Conservation (phyloP, 176 grass and related monocot genomes). For the Neostapfia colusana region DNA sequence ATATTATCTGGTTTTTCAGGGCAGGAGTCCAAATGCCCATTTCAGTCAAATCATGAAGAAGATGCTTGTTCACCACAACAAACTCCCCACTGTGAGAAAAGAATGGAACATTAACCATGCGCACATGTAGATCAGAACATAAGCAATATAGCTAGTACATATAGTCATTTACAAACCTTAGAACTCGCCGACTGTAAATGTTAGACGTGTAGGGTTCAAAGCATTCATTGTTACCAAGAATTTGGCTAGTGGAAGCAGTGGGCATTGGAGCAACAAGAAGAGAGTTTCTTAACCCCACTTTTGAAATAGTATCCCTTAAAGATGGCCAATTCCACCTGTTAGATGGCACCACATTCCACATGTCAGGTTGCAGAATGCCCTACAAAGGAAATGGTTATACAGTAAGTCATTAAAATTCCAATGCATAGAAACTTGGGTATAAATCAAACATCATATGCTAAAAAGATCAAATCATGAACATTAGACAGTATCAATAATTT, state of each 20-base stretch:
- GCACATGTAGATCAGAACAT: background rate
- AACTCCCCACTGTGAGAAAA: conserved; percentile 73
- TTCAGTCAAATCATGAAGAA: conserved; percentile 95
- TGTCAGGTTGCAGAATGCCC: conserved; percentile 96
- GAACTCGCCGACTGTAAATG: conserved; percentile 31
- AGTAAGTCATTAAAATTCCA: no score
- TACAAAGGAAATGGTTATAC: conserved; percentile 21
- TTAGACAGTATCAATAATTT: no score
- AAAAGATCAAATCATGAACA: no score
- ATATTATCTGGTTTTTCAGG: conserved; percentile 94
- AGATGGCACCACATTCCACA: conserved; percentile 87
- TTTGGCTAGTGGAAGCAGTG: conserved; percentile 95
- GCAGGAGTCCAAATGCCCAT: conserved; percentile 85
- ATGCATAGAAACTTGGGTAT: no score
- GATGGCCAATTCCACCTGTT: conserved; percentile 75
- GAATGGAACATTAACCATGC: conserved; percentile 18
- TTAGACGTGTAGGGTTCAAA: conserved; percentile 34
- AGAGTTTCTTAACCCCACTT: conserved; percentile 85
- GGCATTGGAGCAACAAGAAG: conserved; percentile 97
- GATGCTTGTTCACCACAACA: conserved; percentile 97
- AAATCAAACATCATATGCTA: no score
- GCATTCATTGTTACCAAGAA: conserved; percentile 93
- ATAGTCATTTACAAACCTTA: conserved; percentile 57
- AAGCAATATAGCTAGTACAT: background rate
- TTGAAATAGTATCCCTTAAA: conserved; percentile 64